Percentiles rank a stretch among this genome's conserved stretches.
phyloP scores from a whole-genome alignment of 2,329 filamentous ascomycete genomes.

The Apiospora sp. region DNA sequence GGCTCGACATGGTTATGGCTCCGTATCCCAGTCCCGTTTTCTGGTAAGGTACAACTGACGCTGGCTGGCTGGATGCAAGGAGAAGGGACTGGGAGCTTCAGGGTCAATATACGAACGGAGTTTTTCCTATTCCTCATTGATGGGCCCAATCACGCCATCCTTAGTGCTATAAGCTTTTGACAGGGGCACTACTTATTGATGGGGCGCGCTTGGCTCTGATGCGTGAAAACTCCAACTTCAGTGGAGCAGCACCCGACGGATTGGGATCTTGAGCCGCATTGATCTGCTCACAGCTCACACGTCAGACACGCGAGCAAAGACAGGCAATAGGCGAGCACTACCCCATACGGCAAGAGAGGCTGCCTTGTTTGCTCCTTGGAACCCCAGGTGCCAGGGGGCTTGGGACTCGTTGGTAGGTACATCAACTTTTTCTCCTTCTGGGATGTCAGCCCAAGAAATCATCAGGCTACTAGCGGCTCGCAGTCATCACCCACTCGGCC shows the following conservation, averaged over 20 bases:
- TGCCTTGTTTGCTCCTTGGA: background rate
- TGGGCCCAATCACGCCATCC: constrained; percentile 25
- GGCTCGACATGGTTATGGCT: constrained; percentile 16
- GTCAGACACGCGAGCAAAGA: background rate
- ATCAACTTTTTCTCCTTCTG: background rate
- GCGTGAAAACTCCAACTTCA: constrained; percentile 6
- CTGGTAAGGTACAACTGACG: constrained; percentile 2
- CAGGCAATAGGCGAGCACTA: background rate
- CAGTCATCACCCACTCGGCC: background rate
- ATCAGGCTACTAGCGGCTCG: background rate
- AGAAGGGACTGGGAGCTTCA: constrained; percentile 18
- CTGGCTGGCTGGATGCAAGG: constrained; percentile 11
- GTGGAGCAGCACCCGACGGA: constrained; percentile 12
- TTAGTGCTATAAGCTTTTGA: constrained; percentile 20
- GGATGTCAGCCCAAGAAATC: background rate
- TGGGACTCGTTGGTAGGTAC: background rate
- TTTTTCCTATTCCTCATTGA: constrained; percentile 25
- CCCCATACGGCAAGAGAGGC: background rate
- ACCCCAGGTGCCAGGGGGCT: background rate
- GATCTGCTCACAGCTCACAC: constrained; percentile 1
- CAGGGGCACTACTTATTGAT: constrained; percentile 9
- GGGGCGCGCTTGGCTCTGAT: constrained; percentile 17
- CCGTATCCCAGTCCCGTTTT: constrained; percentile 14
- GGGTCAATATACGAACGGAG: constrained; percentile 22
- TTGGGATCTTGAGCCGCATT: constrained; percentile 13